Conservation (phyloP, 2,329 filamentous ascomycete species). For the Nectriaceae sp. region DNA sequence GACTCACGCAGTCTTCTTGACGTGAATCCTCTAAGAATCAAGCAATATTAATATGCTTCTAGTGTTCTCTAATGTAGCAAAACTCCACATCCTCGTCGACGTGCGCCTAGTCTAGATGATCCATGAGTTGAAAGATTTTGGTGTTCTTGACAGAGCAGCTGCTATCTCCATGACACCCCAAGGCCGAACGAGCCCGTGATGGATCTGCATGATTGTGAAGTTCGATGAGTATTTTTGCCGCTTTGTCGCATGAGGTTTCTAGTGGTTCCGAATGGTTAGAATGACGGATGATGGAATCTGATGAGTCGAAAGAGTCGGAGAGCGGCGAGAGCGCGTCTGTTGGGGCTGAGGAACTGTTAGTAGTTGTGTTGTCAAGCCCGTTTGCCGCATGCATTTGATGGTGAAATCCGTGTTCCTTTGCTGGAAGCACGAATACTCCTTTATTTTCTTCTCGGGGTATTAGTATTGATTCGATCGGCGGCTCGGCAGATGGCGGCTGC, state of each 20-base stretch:
- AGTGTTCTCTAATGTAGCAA: no score
- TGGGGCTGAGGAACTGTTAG: not conserved
- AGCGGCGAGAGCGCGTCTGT: not conserved
- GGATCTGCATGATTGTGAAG: constrained; percentile 38
- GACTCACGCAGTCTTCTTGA: not conserved
- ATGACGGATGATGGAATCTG: no score
- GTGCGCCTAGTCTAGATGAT: constrained; percentile 12
- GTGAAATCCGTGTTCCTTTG: no score
- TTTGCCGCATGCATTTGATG: no score
- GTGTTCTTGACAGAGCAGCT: constrained; percentile 38
- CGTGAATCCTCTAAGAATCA: not conserved
- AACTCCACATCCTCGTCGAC: constrained; percentile 48
- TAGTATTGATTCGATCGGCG: constrained; percentile 1
- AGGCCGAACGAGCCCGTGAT: constrained; percentile 23
- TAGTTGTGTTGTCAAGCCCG: not conserved
- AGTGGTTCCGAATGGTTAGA: no score
- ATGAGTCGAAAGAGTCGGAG: constrained; percentile 12
- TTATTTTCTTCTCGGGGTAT: constrained; percentile 1
- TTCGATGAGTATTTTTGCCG: constrained; percentile 38
- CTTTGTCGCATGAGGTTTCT: constrained; percentile 27
- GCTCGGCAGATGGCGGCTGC: not conserved
- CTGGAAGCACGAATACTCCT: constrained; percentile 2
- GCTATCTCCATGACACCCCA: constrained; percentile 30
- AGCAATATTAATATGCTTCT: no score
- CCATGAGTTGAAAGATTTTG: constrained; percentile 36